Percentiles rank a stretch among this genome's conserved stretches.
Conservation (phyloP, 2,329 filamentous ascomycete genomes). For the Ophiostoma australiae region DNA sequence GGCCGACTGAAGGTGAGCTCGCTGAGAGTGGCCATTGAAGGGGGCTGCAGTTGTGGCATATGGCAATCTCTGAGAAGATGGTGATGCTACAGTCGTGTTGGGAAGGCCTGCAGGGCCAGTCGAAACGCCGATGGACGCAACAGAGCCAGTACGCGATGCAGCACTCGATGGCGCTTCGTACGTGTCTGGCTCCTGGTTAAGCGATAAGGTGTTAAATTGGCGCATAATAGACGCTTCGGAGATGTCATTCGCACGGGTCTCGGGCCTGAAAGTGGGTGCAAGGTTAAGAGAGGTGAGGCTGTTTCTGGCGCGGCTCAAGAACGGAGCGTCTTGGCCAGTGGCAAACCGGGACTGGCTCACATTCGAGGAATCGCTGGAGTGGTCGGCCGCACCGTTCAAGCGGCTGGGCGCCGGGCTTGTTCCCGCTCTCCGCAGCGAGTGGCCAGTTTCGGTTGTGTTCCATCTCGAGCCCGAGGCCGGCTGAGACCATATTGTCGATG, state of each 20-base stretch:
- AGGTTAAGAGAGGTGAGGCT: conserved; percentile 10
- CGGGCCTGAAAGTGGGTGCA: not conserved
- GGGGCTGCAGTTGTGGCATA: conserved; percentile 33
- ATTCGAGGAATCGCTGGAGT: not conserved
- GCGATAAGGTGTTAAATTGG: not conserved
- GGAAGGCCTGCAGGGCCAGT: not conserved
- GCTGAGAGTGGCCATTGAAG: conserved; percentile 45
- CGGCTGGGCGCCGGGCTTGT: conserved; percentile 7
- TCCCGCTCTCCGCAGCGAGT: conserved; percentile 7
- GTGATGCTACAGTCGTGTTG: not conserved
- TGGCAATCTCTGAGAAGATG: conserved; percentile 3
- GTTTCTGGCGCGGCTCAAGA: not conserved
- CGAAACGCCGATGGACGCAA: not conserved
- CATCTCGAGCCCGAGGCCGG: not conserved
- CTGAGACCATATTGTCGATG: conserved; percentile 14
- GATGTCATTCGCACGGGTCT: not conserved
- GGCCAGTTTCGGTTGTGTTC: conserved; percentile 8
- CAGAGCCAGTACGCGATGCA: not conserved
- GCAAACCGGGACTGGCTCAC: not conserved
- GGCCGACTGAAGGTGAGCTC: conserved; percentile 38
- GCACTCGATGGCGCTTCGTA: not conserved
- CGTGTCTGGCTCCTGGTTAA: not conserved
- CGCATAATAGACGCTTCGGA: not conserved
- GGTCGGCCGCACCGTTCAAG: not conserved
- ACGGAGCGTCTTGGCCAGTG: not conserved